A percentile compares a stretch with the other conserved stretches of the same genome.
Evolutionary conservation across 2,329 filamentous ascomycete species (phyloP).

Genomic region (Monilinia aucupariae): DNA sequence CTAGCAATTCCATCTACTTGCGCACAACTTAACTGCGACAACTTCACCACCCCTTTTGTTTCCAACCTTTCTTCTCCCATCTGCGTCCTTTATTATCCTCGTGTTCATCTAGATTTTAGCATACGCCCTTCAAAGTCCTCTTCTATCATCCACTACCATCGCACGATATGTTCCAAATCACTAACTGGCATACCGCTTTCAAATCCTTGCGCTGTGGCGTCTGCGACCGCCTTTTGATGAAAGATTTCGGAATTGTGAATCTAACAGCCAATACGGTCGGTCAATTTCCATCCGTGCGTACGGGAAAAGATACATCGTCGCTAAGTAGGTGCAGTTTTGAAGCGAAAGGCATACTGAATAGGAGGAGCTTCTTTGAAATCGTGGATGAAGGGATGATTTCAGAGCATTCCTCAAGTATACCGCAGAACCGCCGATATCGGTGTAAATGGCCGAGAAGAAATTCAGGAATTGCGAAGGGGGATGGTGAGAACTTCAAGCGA

Average conservation of each 20-base stretch:
- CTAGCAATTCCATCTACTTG: too few relatives aligned
- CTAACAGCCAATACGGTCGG: too few relatives aligned
- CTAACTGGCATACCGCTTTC: background rate
- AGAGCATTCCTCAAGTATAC: background rate
- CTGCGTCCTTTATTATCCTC: background rate
- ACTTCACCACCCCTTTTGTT: too few relatives aligned
- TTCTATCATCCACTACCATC: background rate
- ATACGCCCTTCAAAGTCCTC: too few relatives aligned
- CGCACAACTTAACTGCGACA: too few relatives aligned
- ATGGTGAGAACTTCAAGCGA: background rate
- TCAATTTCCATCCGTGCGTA: background rate
- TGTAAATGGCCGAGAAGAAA: background rate
- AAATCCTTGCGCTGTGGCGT: too few relatives aligned
- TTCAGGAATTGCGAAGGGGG: too few relatives aligned
- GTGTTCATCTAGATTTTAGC: background rate
- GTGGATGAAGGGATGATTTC: background rate
- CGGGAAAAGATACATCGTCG: background rate
- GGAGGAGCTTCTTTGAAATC: background rate
- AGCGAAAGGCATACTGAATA: background rate
- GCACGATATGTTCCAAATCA: background rate
- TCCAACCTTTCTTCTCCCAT: background rate
- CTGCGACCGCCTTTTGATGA: background rate
- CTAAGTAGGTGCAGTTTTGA: background rate
- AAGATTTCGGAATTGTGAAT: background rate
- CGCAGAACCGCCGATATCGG: background rate